phyloP scores from a whole-genome alignment of 306 rosid species.

The Medicago arabica region DNA sequence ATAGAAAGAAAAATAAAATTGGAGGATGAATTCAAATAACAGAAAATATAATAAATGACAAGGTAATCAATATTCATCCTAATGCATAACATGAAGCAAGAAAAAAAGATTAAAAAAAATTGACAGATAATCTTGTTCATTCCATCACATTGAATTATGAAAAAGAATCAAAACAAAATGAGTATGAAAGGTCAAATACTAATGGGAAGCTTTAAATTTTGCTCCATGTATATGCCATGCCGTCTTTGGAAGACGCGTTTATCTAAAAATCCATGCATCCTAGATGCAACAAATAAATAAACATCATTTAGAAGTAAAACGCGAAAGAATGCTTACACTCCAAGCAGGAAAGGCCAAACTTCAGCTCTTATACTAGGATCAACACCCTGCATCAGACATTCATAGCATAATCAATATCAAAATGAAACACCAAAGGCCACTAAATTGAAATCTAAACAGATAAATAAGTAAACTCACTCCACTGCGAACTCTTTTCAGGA shows the following conservation, averaged over 20 bases:
- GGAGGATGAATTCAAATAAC: not conserved
- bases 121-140: conserved; percentile 17
- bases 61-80: conserved; percentile 16
- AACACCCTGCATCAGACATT: conserved; percentile 74
- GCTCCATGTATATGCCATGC: conserved; percentile 1
- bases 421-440: conserved; percentile 23
- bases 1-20: not conserved
- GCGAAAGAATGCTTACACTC: conserved; percentile 78
- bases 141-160: conserved; percentile 21
- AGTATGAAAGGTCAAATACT: conserved; percentile 10
- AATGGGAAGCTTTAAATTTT: conserved; percentile 24
- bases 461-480: conserved; percentile 74
- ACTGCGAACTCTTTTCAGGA: conserved; percentile 96
- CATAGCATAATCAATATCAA: conserved; percentile 40
- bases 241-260: not conserved
- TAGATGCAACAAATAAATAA: conserved; percentile 25
- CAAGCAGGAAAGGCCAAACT: conserved; percentile 99
- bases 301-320: conserved; percentile 27
- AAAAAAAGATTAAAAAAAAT: not conserved
- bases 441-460: conserved; percentile 12
- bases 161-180: conserved; percentile 7
- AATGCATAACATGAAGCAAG: conserved; percentile 30
- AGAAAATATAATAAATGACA: conserved; percentile 19
- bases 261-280: conserved; percentile 19
- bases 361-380: conserved; percentile 91